Evolutionary conservation across 176 grass and related monocot genomes (phyloP).

Genomic region (Rhynchospora pubera): DNA sequence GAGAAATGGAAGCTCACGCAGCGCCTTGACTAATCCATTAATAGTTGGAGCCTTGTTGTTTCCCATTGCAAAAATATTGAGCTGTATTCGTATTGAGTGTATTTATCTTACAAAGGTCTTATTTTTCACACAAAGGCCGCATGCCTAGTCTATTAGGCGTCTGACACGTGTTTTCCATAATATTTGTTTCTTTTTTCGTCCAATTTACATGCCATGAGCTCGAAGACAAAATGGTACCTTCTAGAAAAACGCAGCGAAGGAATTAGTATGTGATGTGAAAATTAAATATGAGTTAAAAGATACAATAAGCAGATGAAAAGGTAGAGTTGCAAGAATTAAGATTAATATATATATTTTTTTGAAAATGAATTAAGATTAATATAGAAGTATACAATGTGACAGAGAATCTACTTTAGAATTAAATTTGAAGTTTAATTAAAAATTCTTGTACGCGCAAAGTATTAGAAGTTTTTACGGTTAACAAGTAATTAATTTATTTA

Average conservation of each 20-base stretch:
- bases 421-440: no score
- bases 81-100: neutral
- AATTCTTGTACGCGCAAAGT: no score
- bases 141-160: neutral
- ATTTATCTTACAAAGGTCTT: no score
- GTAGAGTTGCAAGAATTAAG: no score
- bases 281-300: no score
- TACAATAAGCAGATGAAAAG: no score
- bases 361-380: no score
- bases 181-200: neutral
- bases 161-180: neutral
- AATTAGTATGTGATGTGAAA: neutral
- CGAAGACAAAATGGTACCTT: neutral
- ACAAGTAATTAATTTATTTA: no score
- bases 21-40: neutral
- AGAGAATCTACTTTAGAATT: no score
- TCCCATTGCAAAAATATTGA: neutral
- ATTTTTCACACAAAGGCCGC: neutral
- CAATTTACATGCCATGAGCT: neutral
- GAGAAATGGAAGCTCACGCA: neutral
- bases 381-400: no score
- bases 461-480: no score
- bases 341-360: no score
- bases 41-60: constrained; percentile 2
- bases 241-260: neutral